Base-by-base conservation (phyloP, 164 flowering plant species). In the Magnolia officinalis region DNA sequence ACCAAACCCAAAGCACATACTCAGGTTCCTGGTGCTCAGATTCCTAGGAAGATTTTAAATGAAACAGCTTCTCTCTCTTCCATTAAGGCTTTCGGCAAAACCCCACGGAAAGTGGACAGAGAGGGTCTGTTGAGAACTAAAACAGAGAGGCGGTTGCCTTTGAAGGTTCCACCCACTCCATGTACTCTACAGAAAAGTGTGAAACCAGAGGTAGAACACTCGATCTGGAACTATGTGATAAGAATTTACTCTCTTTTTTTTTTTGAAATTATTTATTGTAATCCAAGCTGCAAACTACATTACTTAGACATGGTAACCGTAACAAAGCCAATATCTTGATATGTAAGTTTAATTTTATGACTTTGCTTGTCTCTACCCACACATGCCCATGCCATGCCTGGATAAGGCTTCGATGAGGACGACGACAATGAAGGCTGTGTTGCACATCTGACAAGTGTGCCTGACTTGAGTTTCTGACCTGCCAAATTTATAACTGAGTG, bases 171-270 rank as follows among this genome's bases (percentile, higher is more conserved):
- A 75, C 76, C 80, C 71, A 21, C 67, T 67, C 50, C 45, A 50
- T 61, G 7, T 37, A 24, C 82, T 69, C 31, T 20, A 0, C 70
- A 68, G 23, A 85, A 73, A 77, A 71, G 78, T 66, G 26, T 74
- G 69, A 87, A 79, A 75, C 51, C 76, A 67, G 85, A 82, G 89
- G 92, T 86, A 76, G 76, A 50, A 37, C 45, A 37, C 45, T 37
- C 45, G 45, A 37, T 37, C 45, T 37, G 4, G 45, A 37, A 37
- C 45, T 6, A 37, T 37, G 6, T 37, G 45, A 37, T 37, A 6
- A 37, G 45, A 37, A 37, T 37, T 37, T 37, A 31, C 37, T 37
- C n/a, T 37, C 0, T 37, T 37, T 37, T 37, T 37, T 4, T 37
- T 37, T 37, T 37, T 37, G 6, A 37, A 37, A 37, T 37, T 37